Conservation (phyloP, 352 stramenopile species). For the Phytophthora cactorum region DNA sequence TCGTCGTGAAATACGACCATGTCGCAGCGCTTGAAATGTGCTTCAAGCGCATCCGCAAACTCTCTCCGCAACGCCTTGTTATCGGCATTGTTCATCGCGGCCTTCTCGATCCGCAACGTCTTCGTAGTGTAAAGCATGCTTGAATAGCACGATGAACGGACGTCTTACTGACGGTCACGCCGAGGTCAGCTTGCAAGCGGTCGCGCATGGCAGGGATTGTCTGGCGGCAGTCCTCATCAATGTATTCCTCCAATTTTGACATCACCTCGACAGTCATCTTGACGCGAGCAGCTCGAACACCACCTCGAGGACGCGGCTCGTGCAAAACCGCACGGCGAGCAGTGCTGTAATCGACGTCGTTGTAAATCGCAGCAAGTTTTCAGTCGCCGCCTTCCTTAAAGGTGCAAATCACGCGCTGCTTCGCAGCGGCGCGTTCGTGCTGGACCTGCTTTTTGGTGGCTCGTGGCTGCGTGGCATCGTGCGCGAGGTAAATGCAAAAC, state of each 20-base stretch:
- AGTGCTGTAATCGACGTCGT: neutral
- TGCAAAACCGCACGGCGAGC: neutral
- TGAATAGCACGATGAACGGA: constrained; percentile 21
- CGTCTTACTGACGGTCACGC: constrained; percentile 6
- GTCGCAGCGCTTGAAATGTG: neutral
- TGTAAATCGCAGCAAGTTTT: neutral
- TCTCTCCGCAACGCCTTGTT: neutral
- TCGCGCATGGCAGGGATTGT: constrained; percentile 11
- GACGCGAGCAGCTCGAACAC: neutral
- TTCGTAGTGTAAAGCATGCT: constrained; percentile 34
- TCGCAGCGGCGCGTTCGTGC: neutral
- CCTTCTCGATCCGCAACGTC: neutral
- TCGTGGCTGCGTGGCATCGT: no score
- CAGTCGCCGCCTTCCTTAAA: neutral
- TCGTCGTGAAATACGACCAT: neutral
- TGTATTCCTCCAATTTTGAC: constrained; percentile 18
- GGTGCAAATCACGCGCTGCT: neutral
- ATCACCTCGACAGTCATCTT: constrained; percentile 33
- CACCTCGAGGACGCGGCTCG: neutral
- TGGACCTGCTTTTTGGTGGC: neutral
- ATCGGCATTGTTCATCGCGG: neutral
- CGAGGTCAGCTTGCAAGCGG: constrained; percentile 7
- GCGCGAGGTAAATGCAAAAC: no score
- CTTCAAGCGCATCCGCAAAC: neutral
- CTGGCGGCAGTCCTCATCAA: constrained; percentile 22